Evolutionary conservation across 2,329 filamentous ascomycete species (phyloP), one percentile per base, ranked within the genome.

Genomic region (Fusarium sp.): DNA sequence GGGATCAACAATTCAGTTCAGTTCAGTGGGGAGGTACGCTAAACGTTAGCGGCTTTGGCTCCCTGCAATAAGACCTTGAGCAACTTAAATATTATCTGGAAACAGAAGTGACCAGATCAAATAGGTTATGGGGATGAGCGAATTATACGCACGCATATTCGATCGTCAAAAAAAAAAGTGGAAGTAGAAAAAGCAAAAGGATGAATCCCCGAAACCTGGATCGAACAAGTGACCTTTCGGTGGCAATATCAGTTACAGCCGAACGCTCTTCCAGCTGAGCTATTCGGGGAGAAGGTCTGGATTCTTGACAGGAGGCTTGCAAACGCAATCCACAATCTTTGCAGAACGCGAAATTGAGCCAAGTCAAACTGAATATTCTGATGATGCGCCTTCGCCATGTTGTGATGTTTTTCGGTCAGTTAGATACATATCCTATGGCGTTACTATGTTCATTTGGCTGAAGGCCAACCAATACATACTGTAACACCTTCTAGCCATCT

Each of bases 161-260:
- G n/a, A n/a, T n/a, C n/a, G n/a, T n/a, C n/a, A n/a, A n/a, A n/a
- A n/a, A n/a, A n/a, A n/a, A n/a, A n/a, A n/a, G 14, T 5, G 39
- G 6, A 16, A 7, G n/a, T n/a, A n/a, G 3, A 16, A 68, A 53
- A 26, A 3, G 16, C 33, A 44, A 68, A 68, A 68, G 18, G 35
- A 11, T 7, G 24, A 33, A 50, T 71, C 69, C 69, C 69, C 69
- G 69, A 71, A 71, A 71, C 69, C 69, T 72, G 70, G 70, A 72
- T 72, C 70, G 70, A 72, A 72, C 70, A 72, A 72, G 70, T 72
- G 70, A 71, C 70, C 70, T 72, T 72, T 72, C 70, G 70, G 70
- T 72, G 66, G 68, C 51, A 55, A 54, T 22, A 31, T 51, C 70
- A 48, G 39, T 72, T 72, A 72, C 70, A 72, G 69, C 70, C 70